phyloP scores from a whole-genome alignment of 139 green algal species.

The Haematococcus lacustris region DNA sequence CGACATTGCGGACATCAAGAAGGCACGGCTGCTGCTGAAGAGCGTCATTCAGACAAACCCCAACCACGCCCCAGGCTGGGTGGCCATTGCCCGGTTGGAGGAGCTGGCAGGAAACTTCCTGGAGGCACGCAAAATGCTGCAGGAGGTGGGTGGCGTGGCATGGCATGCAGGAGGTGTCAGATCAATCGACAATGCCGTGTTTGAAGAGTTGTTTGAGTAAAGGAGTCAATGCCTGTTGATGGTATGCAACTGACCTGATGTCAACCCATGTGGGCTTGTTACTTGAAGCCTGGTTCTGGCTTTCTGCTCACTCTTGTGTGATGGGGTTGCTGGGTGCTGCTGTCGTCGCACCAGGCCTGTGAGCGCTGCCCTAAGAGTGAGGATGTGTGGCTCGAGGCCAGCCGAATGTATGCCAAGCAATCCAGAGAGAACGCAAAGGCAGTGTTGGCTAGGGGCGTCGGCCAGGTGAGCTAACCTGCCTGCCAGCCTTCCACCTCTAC shows the following conservation, averaged over 20 bases:
- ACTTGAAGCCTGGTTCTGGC: not conserved
- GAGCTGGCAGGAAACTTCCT: constrained; percentile 55
- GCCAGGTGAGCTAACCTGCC: constrained; percentile 41
- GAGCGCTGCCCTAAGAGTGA: constrained; percentile 89
- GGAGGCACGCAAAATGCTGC: constrained; percentile 57
- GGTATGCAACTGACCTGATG: too few species aligned
- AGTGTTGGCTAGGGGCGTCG: constrained; percentile 83
- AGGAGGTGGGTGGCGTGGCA: constrained; percentile 10
- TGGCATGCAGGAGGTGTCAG: too few species aligned
- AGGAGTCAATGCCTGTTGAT: too few species aligned
- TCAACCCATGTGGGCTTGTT: not conserved
- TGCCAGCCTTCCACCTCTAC: constrained; percentile 16
- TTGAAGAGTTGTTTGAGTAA: too few species aligned
- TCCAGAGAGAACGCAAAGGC: constrained; percentile 62
- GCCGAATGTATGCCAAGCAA: constrained; percentile 70
- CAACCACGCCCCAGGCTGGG: constrained; percentile 93
- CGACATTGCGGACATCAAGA: constrained; percentile 98
- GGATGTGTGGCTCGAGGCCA: constrained; percentile 97
- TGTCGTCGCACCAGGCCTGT: constrained; percentile 61
- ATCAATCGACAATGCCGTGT: too few species aligned
- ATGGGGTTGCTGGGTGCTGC: not conserved
- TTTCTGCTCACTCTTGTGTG: not conserved
- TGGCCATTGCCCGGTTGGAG: constrained; percentile 52
- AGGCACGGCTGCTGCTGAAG: constrained; percentile 92
- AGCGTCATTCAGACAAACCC: constrained; percentile 94